A percentile compares a stretch with the other conserved stretches of the same genome.
Evolutionary conservation across 2,329 filamentous ascomycete species (phyloP).

Genomic region (Drechslerella coelobrocha): DNA sequence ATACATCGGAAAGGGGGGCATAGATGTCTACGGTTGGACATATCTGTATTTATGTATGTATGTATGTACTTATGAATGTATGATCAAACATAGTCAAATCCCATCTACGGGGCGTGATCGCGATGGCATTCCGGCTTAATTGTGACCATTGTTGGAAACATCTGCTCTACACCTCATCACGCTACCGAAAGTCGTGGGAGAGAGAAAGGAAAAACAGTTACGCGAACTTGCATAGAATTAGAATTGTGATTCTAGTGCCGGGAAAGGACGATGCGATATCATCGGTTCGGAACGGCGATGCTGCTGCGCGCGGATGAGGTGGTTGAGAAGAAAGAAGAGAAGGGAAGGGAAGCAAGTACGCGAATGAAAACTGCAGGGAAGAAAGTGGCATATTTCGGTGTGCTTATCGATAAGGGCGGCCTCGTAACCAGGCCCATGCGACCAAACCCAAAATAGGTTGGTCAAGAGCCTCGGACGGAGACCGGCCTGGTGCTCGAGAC

Average conservation of each 20-base stretch:
- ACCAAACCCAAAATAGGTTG: too few species aligned
- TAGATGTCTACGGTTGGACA: too few species aligned
- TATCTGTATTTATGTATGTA: not conserved
- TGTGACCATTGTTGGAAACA: slow-evolving; percentile 37
- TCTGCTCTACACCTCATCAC: slow-evolving; percentile 48
- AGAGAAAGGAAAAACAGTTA: slow-evolving; percentile 36
- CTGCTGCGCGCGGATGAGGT: slow-evolving; percentile 46
- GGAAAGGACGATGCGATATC: slow-evolving; percentile 4
- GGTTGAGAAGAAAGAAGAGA: slow-evolving; percentile 32
- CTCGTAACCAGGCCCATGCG: not conserved
- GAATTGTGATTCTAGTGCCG: slow-evolving; percentile 4
- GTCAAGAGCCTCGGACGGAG: too few species aligned
- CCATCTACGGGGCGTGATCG: slow-evolving; percentile 35
- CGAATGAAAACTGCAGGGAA: slow-evolving; percentile 17
- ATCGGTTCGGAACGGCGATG: slow-evolving; percentile 11
- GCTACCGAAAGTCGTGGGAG: slow-evolving; percentile 31
- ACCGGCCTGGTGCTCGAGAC: too few species aligned
- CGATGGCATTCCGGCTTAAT: slow-evolving; percentile 51
- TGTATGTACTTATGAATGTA: slow-evolving; percentile 24
- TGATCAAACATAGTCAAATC: slow-evolving; percentile 51
- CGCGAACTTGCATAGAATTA: slow-evolving; percentile 25
- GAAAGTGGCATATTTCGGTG: not conserved
- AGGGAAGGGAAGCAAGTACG: slow-evolving; percentile 3
- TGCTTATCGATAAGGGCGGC: slow-evolving; percentile 37
- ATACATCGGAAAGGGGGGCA: too few species aligned